A percentile compares a stretch with the other conserved stretches of the same genome.
phyloP scores from a whole-genome alignment of 352 stramenopile species.

The Phytophthora colocasiae region DNA sequence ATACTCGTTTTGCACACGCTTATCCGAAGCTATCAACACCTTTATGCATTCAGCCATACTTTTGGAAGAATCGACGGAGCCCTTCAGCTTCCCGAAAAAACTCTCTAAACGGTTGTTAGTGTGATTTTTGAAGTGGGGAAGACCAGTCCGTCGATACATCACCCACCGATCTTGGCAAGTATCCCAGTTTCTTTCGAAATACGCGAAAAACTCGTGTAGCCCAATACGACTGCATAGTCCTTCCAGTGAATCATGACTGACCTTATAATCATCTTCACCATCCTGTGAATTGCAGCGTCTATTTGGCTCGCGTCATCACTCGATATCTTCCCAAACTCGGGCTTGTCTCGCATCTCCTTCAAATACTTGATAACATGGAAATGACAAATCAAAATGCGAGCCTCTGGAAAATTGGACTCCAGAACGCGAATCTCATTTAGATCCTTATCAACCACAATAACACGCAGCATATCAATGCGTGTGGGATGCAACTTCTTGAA shows the following conservation, averaged over 20 bases:
- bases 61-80: neutral
- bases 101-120: constrained; percentile 45
- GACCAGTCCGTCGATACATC: constrained; percentile 11
- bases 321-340: constrained; percentile 24
- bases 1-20: constrained; percentile 15
- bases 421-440: constrained; percentile 16
- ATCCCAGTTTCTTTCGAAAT: constrained; percentile 38
- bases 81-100: constrained; percentile 29
- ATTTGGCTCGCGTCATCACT: constrained; percentile 12
- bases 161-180: constrained; percentile 29
- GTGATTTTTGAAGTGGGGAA: constrained; percentile 35
- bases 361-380: constrained; percentile 36
- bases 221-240: neutral
- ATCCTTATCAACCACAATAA: constrained; percentile 1
- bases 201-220: constrained; percentile 12
- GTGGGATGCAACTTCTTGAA: no score
- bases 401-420: constrained; percentile 10
- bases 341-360: constrained; percentile 11
- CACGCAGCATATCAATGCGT: no score
- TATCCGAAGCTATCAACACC: constrained; percentile 1
- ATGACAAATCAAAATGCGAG: constrained; percentile 20
- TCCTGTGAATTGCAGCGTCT: constrained; percentile 20
- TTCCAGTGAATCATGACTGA: no score
- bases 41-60: constrained; percentile 21
- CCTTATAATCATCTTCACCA: neutral